Evolutionary conservation across 2,329 filamentous ascomycete genomes (phyloP).

Genomic region (Xylariaceae sp.): DNA sequence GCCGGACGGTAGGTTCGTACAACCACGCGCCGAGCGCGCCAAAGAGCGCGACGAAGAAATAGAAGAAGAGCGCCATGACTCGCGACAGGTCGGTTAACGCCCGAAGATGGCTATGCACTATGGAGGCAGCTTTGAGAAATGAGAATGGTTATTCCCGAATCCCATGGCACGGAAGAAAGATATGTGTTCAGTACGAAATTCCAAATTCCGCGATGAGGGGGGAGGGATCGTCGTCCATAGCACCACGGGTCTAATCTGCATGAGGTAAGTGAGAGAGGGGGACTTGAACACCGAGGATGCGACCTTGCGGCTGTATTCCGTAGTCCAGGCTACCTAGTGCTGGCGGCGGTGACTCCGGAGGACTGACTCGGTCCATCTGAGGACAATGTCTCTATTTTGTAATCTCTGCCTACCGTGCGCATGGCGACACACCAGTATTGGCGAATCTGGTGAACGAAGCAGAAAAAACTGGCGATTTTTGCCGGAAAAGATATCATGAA

Average conservation of each 20-base stretch:
- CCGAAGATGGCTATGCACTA: background rate
- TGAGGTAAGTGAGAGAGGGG: background rate
- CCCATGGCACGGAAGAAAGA: too few species aligned
- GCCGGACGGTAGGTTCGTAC: constrained; percentile 21
- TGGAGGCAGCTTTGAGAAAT: background rate
- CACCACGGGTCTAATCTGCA: background rate
- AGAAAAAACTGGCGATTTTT: too few species aligned
- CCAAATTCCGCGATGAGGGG: background rate
- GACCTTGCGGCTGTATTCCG: background rate
- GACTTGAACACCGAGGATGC: background rate
- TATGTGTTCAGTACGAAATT: background rate
- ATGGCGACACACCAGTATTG: too few species aligned
- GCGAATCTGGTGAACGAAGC: too few species aligned
- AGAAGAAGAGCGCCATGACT: constrained; percentile 21
- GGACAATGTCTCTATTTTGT: too few species aligned
- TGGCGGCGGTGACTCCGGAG: too few species aligned
- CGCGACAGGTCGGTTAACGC: background rate
- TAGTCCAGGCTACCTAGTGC: background rate
- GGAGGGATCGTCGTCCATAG: background rate
- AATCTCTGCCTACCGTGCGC: too few species aligned
- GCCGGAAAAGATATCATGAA: too few species aligned
- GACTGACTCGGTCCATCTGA: too few species aligned
- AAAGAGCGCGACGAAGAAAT: constrained; percentile 18
- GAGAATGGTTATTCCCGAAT: background rate
- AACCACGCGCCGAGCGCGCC: constrained; percentile 20